Evolutionary conservation across 306 rosid species (phyloP).

Genomic region (Dryas octopetala): DNA sequence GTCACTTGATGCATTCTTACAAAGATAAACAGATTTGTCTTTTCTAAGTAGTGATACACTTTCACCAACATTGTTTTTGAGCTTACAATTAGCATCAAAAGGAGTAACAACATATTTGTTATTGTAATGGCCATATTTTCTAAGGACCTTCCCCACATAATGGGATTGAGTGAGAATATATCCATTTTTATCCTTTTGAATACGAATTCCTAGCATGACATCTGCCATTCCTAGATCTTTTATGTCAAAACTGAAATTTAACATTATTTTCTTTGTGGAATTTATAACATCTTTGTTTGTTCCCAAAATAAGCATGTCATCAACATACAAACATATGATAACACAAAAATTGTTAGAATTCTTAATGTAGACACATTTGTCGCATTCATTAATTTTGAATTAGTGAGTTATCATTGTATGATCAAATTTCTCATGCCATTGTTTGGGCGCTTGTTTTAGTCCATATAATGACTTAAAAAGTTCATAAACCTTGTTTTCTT

Average conservation of each 20-base stretch:
- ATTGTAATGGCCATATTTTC: background rate
- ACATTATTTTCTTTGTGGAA: background rate
- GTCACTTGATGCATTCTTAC: too few species aligned
- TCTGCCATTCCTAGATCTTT: background rate
- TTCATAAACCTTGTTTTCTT: too few species aligned
- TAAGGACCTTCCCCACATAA: background rate
- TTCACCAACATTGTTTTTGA: background rate
- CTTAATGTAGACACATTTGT: too few species aligned
- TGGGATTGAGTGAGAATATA: background rate
- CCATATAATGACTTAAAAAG: background rate
- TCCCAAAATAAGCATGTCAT: background rate
- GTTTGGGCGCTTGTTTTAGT: background rate
- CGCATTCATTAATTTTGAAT: background rate
- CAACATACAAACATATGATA: background rate
- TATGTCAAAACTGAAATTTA: background rate
- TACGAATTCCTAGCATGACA: background rate
- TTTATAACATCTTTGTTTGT: background rate
- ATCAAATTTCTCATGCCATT: background rate
- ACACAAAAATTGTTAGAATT: background rate
- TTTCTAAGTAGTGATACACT: background rate
- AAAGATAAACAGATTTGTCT: too few species aligned
- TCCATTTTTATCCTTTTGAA: background rate
- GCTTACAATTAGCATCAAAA: background rate
- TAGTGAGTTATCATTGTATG: background rate
- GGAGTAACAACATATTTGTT: background rate